phyloP scores from a whole-genome alignment of 78 protist genomes.

The Guillardia theta region DNA sequence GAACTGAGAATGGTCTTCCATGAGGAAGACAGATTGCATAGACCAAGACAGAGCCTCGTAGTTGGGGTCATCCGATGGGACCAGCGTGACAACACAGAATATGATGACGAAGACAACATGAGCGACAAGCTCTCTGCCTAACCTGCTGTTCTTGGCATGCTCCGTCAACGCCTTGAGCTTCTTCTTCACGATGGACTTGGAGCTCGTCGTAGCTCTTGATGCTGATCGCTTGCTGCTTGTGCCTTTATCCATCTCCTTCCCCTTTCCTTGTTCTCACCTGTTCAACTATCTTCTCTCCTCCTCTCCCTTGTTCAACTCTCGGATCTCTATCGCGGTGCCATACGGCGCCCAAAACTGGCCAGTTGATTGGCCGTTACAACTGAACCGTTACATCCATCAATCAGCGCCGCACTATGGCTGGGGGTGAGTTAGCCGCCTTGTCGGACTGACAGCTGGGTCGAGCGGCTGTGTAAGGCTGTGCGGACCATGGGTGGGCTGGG shows the following conservation, averaged over 20 bases:
- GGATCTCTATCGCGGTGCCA: too few relatives aligned
- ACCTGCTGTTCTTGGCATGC: background rate
- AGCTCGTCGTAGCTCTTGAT: background rate
- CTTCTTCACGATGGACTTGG: background rate
- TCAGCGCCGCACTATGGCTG: too few relatives aligned
- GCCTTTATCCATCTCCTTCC: background rate
- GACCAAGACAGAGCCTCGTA: background rate
- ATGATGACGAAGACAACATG: background rate
- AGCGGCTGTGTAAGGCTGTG: too few relatives aligned
- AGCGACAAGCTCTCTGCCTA: background rate
- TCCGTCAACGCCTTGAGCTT: background rate
- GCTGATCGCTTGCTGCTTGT: background rate
- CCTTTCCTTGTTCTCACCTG: too few relatives aligned
- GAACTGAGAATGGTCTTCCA: background rate
- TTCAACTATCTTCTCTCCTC: too few relatives aligned
- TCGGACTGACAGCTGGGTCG: too few relatives aligned
- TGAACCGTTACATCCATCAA: too few relatives aligned
- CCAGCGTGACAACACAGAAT: background rate
- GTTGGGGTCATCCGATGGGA: background rate
- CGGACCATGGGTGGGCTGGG: too few relatives aligned
- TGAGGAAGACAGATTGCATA: background rate
- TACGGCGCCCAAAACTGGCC: too few relatives aligned
- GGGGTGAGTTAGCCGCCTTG: too few relatives aligned
- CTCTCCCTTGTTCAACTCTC: too few relatives aligned
- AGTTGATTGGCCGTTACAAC: too few relatives aligned